Conservation (phyloP, 2,329 filamentous ascomycete species). For the Plenodomus lindquistii region DNA sequence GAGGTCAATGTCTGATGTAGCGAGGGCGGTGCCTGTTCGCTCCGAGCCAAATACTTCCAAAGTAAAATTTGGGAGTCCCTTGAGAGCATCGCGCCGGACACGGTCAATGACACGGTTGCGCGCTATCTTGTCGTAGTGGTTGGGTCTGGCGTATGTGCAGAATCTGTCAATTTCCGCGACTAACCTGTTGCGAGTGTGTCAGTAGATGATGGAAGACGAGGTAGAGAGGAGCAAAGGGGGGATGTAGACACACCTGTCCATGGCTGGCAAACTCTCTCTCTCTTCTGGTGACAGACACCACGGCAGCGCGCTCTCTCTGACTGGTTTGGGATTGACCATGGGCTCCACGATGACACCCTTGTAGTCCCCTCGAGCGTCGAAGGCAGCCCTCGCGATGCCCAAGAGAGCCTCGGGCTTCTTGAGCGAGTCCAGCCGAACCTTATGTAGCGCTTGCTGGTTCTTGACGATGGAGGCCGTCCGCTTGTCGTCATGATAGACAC, state of each 20-base stretch:
- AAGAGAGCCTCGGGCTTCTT: conserved; percentile 8
- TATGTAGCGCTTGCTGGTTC: not conserved
- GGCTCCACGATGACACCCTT: conserved; percentile 20
- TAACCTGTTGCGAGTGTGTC: conserved; percentile 17
- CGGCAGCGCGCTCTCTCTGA: conserved; percentile 18
- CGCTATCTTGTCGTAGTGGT: conserved; percentile 47
- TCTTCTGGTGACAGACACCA: conserved; percentile 16
- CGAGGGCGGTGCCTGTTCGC: conserved; percentile 55
- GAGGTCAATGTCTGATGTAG: conserved; percentile 60
- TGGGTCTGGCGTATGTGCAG: conserved; percentile 42
- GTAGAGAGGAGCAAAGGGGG: not conserved
- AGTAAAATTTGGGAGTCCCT: conserved; percentile 23
- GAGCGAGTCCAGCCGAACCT: not conserved
- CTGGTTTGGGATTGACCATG: not conserved
- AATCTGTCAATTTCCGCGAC: conserved; percentile 32
- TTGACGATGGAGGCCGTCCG: not conserved
- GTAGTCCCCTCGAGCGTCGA: conserved; percentile 18
- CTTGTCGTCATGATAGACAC: not conserved
- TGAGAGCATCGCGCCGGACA: conserved; percentile 20
- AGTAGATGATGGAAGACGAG: not conserved
- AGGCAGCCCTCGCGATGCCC: conserved; percentile 9
- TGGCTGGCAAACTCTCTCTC: conserved; percentile 3
- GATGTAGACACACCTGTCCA: conserved; percentile 9
- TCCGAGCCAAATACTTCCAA: conserved; percentile 59
- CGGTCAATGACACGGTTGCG: conserved; percentile 41